Evolutionary conservation across 1,284 basidiomycete species (phyloP).

Genomic region (Coniferiporia weirii): DNA sequence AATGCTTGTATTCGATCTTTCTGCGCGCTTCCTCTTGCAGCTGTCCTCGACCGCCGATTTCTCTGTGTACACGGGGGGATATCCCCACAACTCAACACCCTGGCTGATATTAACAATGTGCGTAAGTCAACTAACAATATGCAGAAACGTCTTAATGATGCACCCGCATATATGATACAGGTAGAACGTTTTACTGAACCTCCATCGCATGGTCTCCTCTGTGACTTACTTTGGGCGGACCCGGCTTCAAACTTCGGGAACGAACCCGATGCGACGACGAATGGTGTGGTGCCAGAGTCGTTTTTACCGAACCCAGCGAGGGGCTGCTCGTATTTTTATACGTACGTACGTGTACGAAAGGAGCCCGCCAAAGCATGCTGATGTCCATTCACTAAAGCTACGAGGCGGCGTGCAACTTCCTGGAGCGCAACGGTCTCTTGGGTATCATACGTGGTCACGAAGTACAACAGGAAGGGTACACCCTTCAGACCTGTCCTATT

Average conservation of each 20-base stretch:
- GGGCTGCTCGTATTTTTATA: slow-evolving; percentile 94
- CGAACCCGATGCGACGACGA: slow-evolving; percentile 40
- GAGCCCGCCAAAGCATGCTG: neutral
- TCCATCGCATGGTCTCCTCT: slow-evolving; percentile 87
- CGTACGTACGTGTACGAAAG: slow-evolving; percentile 45
- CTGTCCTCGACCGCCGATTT: slow-evolving; percentile 94
- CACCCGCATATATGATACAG: slow-evolving; percentile 30
- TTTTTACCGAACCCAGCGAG: slow-evolving; percentile 89
- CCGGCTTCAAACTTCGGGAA: slow-evolving; percentile 78
- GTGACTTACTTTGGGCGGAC: slow-evolving; percentile 94
- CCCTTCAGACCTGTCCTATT: slow-evolving; percentile 8
- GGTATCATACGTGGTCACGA: slow-evolving; percentile 97
- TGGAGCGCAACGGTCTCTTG: slow-evolving; percentile 87
- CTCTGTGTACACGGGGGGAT: slow-evolving; percentile 98
- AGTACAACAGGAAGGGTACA: slow-evolving; percentile 92
- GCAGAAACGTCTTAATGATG: neutral
- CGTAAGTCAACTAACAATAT: neutral
- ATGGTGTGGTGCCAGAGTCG: slow-evolving; percentile 32
- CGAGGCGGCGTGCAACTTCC: slow-evolving; percentile 89
- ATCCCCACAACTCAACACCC: slow-evolving; percentile 80
- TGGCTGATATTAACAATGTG: slow-evolving; percentile 78
- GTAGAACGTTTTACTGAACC: slow-evolving; percentile 94
- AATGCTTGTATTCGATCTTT: slow-evolving; percentile 92
- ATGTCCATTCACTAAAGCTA: slow-evolving; percentile 49
- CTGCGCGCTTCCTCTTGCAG: slow-evolving; percentile 86